These are phyloP conservation scores for Metschnikowia similis DNA, from an alignment of 805 yeast species.

Conservation along the genomic window DNA sequence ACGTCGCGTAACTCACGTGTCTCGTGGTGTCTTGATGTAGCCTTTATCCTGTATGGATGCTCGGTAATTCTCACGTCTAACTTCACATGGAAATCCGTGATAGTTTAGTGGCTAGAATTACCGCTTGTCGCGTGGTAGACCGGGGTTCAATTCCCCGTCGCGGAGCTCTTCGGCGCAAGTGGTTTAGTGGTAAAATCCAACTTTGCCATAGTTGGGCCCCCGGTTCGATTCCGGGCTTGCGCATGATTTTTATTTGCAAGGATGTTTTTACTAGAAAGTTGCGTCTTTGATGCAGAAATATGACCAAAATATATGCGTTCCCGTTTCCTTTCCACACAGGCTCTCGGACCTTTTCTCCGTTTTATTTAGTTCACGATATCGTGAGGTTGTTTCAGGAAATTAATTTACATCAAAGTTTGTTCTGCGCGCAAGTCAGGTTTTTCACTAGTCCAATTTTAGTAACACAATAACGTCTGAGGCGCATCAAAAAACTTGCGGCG, in stretches of 20 bases:
- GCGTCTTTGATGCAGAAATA: no score
- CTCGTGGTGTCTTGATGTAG: no score
- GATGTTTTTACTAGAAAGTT: background rate
- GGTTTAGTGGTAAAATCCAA: conserved; percentile 21
- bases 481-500: conserved; percentile 2
- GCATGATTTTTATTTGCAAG: conserved; percentile 5
- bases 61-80: no score
- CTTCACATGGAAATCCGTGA: conserved; percentile 15
- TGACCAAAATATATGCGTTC: no score
- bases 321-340: background rate
- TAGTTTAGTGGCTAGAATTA: conserved; percentile 21
- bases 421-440: background rate
- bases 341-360: background rate
- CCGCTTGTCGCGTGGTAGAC: conserved; percentile 23
- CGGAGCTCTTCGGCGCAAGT: conserved; percentile 18
- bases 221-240: conserved; percentile 22
- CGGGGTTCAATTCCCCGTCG: conserved; percentile 22
- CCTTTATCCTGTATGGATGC: no score
- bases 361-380: background rate
- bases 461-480: conserved; percentile 3
- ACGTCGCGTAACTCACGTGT: no score
- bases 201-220: conserved; percentile 22
- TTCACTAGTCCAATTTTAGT: background rate
- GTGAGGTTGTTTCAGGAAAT: no score
- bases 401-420: background rate